Base-by-base conservation (phyloP, 306 rosid species). In the Cotoneaster glaucophyllus region DNA sequence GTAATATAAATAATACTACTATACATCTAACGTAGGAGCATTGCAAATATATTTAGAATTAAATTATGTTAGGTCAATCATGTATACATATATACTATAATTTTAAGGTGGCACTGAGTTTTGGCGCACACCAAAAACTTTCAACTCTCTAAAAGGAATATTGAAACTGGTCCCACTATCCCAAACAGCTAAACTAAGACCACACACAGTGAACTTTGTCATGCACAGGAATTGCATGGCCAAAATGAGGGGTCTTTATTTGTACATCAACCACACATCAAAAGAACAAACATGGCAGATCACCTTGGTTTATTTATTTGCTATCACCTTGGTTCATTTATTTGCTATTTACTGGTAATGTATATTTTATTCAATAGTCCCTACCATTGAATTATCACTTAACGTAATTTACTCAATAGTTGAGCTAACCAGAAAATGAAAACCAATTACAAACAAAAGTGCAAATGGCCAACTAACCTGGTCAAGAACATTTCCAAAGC, bases 401-500 rank as follows among this genome's bases (percentile, higher is more conserved):
- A 8, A 8, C 9, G 39, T 41, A 26, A 45, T 15, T 45, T 25
- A 25, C 15, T 69, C 39, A 45, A 3, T 32, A 24, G 45, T 26
- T 56, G 21, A 54, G 21, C 26, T 24, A 54, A 78, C 53, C 56
- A 24, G 58, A 43, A 39, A 54, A 18, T 70, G 39, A 48, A 65
- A 25, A 64, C 54, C 11, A 58, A 39, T 66, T 18, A 34, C 34
- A 24, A 72, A 50, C 43, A 26, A 74, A n/a, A 45, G 24, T 8
- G 15, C 48, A 29, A 43, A 66, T 29, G 73, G 65, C 73, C 76
- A 79, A 80, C 93, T 77, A 82, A 95, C 99, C 97, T 89, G 97
- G 82, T 95, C 99, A 78, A 95, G 80, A 78, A 87, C 97, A 88
- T 91, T 88, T 65, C 99, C 97, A 70, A 86, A 79, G 68, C 84